Base-by-base conservation (phyloP, 2,329 filamentous ascomycete species). In the Fusarium staphyleae region DNA sequence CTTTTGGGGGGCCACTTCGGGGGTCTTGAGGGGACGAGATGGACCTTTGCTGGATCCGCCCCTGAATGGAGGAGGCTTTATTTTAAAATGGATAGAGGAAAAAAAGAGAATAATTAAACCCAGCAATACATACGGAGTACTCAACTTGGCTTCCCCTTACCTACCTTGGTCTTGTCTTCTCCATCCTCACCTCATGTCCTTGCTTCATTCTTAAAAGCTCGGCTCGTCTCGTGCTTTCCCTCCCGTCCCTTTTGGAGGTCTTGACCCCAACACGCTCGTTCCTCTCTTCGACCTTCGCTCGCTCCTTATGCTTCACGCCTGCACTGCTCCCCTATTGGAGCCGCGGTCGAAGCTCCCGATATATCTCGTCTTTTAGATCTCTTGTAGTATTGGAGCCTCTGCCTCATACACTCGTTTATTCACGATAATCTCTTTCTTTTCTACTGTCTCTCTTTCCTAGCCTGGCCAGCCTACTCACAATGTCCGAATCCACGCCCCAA, bases 401-500 rank as follows among this genome's bases (percentile, higher is more conserved):
- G 41, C 46, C 46, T 46, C 32, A 33, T 51, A 54, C 59, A 36
- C 48, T 62, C 52, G 49, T 57, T 63, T 55, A 47, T 41, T 32
- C 34, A 14, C 44, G 45, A 48, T 46, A 41, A 28, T 32, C 33
- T 4, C 29, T 44, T 24, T 26, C 48, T 46, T 49, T 62, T 54
- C 37, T 52, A 42, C 24, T 32, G 28, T 24, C 19, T 41, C 15
- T 40, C 22, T 48, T 26, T 30, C 45, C 35, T 48, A 34, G 47
- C 30, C 37, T 36, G 14, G 39, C n/a, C 52, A 39, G 22, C 22
- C 45, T 19, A 14, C 46, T 54, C 30, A 70, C 52, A 53, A 75
- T 75, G 72, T 65, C 68, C 52, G 73, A 75, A 44, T 60, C 70
- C 36, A 63, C 67, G 35, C 57, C 58, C 55, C 67, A 70, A 52